These are phyloP conservation scores for Apiospora pterosperma DNA, from an alignment of 2,329 filamentous ascomycete species.

Conservation along the genomic window DNA sequence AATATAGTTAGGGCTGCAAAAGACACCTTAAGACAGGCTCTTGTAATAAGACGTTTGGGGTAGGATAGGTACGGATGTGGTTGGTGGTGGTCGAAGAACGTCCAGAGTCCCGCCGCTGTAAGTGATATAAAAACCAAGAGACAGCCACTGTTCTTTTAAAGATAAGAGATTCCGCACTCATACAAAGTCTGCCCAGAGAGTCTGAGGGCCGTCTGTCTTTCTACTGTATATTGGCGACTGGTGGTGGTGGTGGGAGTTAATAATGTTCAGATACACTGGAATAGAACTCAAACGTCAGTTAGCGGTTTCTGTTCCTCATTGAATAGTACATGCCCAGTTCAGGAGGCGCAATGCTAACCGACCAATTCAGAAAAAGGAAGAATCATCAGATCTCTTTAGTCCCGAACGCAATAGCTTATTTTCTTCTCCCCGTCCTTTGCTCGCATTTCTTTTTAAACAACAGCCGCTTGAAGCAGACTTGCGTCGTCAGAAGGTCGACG, in stretches of 20 bases:
- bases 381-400: not conserved
- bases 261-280: slow-evolving; percentile 1
- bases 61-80: not conserved
- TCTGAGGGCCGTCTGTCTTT: not conserved
- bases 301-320: not conserved
- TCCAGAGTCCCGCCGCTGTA: too few species aligned
- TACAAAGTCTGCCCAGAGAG: not conserved
- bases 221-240: not conserved
- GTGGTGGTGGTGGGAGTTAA: slow-evolving; percentile 3
- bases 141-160: not conserved
- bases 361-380: not conserved
- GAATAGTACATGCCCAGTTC: not conserved
- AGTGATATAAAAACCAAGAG: not conserved
- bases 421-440: not conserved
- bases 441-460: not conserved
- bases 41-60: not conserved
- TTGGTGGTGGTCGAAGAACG: not conserved
- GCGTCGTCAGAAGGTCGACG: not conserved
- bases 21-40: not conserved
- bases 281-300: not conserved
- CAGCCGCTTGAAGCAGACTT: not conserved
- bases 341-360: not conserved
- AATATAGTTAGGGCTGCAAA: not conserved
- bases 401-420: not conserved
- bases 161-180: not conserved